Percentiles rank a stretch among this genome's conserved stretches.
These are phyloP conservation scores for Cladophialophora yegresii DNA, from an alignment of 2,329 filamentous ascomycete species.

Conservation along the genomic window DNA sequence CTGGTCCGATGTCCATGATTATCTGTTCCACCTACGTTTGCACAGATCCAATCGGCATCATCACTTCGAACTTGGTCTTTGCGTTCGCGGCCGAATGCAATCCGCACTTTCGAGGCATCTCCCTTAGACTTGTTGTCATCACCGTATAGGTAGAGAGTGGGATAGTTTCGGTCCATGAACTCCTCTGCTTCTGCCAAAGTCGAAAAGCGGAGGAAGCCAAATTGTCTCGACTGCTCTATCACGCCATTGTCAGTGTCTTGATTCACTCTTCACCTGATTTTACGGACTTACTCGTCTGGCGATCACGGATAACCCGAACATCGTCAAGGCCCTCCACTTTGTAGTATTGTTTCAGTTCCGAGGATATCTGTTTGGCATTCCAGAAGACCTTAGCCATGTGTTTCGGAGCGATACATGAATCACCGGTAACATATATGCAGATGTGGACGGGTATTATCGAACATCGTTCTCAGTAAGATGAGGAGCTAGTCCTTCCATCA, in stretches of 20 bases:
- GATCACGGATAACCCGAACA: conserved; percentile 60
- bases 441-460: conserved; percentile 44
- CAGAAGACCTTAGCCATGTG: conserved; percentile 33
- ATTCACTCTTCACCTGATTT: background rate
- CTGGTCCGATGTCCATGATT: background rate
- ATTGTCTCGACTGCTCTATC: conserved; percentile 56
- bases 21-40: conserved; percentile 19
- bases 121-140: conserved; percentile 42
- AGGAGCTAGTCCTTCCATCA: conserved; percentile 53
- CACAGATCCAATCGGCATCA: conserved; percentile 61
- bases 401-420: conserved; percentile 27
- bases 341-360: conserved; percentile 57
- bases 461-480: conserved; percentile 56
- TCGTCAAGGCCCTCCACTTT: conserved; percentile 58
- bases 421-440: conserved; percentile 24
- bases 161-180: conserved; percentile 58
- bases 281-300: conserved; percentile 54
- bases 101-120: conserved; percentile 50
- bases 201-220: conserved; percentile 60
- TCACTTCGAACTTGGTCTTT: conserved; percentile 53
- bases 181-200: conserved; percentile 52
- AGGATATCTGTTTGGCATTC: conserved; percentile 54
- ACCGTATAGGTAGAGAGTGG: conserved; percentile 54
- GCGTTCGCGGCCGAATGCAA: conserved; percentile 57
- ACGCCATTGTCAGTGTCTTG: background rate